Evolutionary conservation across 345 rosid genomes (phyloP), one percentile per base, ranked within the genome.

Genomic region (Hibiscus trionum): DNA sequence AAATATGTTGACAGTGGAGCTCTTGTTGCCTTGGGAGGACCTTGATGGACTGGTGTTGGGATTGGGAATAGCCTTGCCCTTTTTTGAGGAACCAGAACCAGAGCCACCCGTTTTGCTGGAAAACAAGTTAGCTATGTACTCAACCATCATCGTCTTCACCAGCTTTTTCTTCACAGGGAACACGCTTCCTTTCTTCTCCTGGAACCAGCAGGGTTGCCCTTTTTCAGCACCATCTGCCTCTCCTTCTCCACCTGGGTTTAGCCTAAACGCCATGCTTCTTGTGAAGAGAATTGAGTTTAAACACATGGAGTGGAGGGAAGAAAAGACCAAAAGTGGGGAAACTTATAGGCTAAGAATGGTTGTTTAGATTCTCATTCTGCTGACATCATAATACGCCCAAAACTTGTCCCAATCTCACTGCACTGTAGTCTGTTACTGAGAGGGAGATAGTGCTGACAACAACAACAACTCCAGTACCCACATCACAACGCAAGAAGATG

Each of bases 61-160:
- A 26, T 1, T 12, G 8, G 15, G 42, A 6, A 7, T 37, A 37
- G 8, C 8, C 42, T 31, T 31, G 35, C 35, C 17, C 62, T 6
- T 61, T 1, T 62, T 35, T n/a, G 47, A 62, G 42, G 8, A 37
- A 6, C 8, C 39, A 35, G 39, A 35, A 35, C 7, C 42, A 37
- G 66, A 62, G 8, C 14, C 24, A 62, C 66, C 24, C 47, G 35
- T 9, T 7, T 62, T 35, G 26, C 14, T 16, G 26, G 47, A 62
- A 16, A 14, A 60, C 3, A 9, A 14, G 1, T 62, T 9, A 35
- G 26, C 66, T 2, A 35, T n/a, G 26, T 12, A 2, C 0, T 62
- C 47, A 3, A 37, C 24, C 66, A 62, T 62, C 66, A n/a, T 62
- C 37, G 47, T 62, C 66, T 35, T 62, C 47, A 62, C 66, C n/a